Base-by-base conservation (phyloP, 179 eudicot species). In the Beta corolliflora region DNA sequence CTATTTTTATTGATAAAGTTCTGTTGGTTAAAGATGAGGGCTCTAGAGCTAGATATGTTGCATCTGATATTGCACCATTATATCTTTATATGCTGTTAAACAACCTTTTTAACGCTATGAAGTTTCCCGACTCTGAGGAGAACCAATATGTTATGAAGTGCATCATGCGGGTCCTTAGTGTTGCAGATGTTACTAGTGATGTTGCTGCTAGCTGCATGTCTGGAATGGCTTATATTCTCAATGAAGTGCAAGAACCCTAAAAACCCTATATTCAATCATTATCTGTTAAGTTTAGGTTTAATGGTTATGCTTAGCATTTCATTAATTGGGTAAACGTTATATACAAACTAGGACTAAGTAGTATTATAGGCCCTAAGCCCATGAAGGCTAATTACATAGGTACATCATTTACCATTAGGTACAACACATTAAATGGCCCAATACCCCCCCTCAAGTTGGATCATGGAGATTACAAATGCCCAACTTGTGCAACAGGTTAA, bases 71-170 rank as follows among this genome's bases (percentile, higher is more conserved):
- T 45, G 79, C 88, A 65, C 97, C n/a, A n/a, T n/a, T n/a, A n/a
- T n/a, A n/a, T n/a, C n/a, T n/a, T n/a, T n/a, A n/a, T n/a, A n/a
- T n/a, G n/a, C n/a, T n/a, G 85, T 90, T 96, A 92, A 83, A 87
- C 66, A 95, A 92, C 85, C 97, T 95, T 81, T 95, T 95, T 79
- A 85, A 78, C 85, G 95, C 97, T 55, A 78, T 95, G 79, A 88
- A 88, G 77, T 92, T 92, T 88, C 92, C 93, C 45, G 98, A 94
- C 76, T 95, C 98, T 15, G 98, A 94, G 88, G 99, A 95, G 89
- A 95, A 95, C 83, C 97, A 90, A 53, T 95, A 95, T 86, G 82
- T 95, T 25, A 92, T 95, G 98, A 95, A 91, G 91, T 95, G 98
- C 81, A 91, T 95, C 80, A 94, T 94, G 99, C 91, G 98, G 77